A percentile compares a stretch with the other conserved stretches of the same genome.
Evolutionary conservation across 306 rosid species (phyloP).

Genomic region (Begonia fuchsioides): DNA sequence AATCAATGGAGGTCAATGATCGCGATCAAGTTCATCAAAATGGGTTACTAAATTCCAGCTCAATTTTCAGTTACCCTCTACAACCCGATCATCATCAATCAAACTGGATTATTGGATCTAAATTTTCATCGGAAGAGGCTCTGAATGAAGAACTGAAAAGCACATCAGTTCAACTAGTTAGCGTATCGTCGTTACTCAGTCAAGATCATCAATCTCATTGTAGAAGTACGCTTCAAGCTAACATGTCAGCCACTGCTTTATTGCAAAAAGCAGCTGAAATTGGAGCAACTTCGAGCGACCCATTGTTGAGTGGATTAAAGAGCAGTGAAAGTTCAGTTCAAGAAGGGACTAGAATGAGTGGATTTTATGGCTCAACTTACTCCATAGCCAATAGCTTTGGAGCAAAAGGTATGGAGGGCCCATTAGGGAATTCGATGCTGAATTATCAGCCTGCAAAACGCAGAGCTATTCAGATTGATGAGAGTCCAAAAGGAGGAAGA

Average conservation of each 20-base stretch:
- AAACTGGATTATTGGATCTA: constrained; percentile 54
- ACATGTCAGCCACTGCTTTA: too few relatives aligned
- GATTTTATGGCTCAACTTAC: constrained; percentile 4
- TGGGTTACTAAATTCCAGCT: constrained; percentile 21
- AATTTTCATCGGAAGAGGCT: constrained; percentile 18
- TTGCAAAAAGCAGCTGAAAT: too few relatives aligned
- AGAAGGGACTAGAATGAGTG: constrained; percentile 3
- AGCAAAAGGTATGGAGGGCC: constrained; percentile 21
- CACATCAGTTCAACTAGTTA: constrained; percentile 14
- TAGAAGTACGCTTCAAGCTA: constrained; percentile 18
- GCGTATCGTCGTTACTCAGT: constrained; percentile 59
- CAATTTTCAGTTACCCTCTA: constrained; percentile 24
- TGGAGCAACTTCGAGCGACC: constrained; percentile 4
- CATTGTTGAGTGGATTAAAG: constrained; percentile 39
- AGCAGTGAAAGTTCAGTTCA: constrained; percentile 17
- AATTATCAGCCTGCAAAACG: constrained; percentile 10
- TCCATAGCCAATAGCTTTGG: constrained; percentile 4
- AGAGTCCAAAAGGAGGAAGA: neutral
- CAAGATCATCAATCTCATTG: constrained; percentile 29
- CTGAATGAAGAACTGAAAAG: constrained; percentile 13
- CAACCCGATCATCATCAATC: constrained; percentile 29
- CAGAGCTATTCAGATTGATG: too few relatives aligned
- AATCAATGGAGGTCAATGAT: constrained; percentile 8
- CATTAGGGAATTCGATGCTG: constrained; percentile 26
- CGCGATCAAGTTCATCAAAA: constrained; percentile 1